phyloP scores from a whole-genome alignment of 257 asterid species.

The Mentha longifolia region DNA sequence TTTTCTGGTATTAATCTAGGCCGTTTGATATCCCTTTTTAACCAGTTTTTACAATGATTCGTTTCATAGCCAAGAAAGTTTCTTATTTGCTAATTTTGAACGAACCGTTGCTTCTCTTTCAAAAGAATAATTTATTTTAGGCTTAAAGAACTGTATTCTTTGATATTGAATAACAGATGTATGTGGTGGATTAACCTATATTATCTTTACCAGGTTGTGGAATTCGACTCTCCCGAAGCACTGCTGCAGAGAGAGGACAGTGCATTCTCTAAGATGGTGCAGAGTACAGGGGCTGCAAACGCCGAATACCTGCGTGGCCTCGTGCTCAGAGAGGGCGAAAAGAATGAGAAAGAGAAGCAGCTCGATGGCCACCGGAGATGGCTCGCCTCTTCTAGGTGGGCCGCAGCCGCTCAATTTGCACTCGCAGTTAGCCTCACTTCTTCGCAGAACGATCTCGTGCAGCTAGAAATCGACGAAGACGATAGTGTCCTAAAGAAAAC shows the following conservation, averaged over 20 bases:
- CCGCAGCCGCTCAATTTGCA: slow-evolving; percentile 91
- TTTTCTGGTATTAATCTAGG: no score
- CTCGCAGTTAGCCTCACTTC: slow-evolving; percentile 85
- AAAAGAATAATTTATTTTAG: no score
- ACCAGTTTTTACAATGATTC: neutral
- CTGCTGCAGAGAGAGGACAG: slow-evolving; percentile 70
- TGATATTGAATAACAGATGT: no score
- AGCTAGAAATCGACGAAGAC: slow-evolving; percentile 60
- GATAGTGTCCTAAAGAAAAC: slow-evolving; percentile 73
- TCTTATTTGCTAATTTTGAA: no score
- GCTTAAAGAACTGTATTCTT: no score
- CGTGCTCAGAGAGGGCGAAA: slow-evolving; percentile 52
- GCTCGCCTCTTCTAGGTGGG: slow-evolving; percentile 96
- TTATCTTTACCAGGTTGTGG: slow-evolving; percentile 59
- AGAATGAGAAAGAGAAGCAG: slow-evolving; percentile 46
- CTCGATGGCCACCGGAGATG: slow-evolving; percentile 80
- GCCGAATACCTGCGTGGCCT: slow-evolving; percentile 84
- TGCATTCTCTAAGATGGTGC: slow-evolving; percentile 95
- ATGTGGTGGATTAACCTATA: no score
- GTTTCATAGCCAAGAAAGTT: no score
- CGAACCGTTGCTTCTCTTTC: neutral
- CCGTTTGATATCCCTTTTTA: neutral
- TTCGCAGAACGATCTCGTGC: slow-evolving; percentile 81
- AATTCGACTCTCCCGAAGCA: slow-evolving; percentile 75
- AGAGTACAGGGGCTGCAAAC: slow-evolving; percentile 93